These are phyloP conservation scores for Lycium ferocissimum DNA, from an alignment of 257 asterid genomes.

Conservation along the genomic window DNA sequence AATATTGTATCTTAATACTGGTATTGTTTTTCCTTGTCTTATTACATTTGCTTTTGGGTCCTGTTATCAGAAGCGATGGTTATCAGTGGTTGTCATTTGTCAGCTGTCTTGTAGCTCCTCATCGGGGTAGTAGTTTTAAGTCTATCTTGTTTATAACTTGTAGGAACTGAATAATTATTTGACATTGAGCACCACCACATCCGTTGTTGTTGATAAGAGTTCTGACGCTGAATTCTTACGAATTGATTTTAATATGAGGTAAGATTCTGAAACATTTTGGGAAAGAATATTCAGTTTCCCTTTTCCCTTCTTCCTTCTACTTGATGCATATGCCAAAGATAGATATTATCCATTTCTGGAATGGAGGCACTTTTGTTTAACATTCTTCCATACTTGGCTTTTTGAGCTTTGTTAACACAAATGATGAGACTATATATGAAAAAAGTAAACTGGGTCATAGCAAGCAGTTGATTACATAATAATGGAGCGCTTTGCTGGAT, in stretches of 20 bases:
- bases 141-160: conserved; percentile 40
- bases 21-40: not conserved
- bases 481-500: not conserved
- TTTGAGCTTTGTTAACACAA: not conserved
- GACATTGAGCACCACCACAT: conserved; percentile 71
- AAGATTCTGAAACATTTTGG: conserved; percentile 26
- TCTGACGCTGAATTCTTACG: conserved; percentile 86
- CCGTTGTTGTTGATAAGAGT: conserved; percentile 87
- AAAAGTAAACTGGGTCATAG: not conserved
- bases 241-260: conserved; percentile 92
- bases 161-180: conserved; percentile 84
- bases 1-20: not conserved
- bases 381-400: not conserved
- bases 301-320: conserved; percentile 7
- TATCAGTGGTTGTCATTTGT: not conserved
- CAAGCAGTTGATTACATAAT: conserved; percentile 11
- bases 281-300: not conserved
- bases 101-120: not conserved
- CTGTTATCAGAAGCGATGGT: not conserved
- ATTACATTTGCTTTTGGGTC: not conserved
- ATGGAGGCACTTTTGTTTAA: not conserved
- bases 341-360: not conserved
- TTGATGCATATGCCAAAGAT: not conserved
- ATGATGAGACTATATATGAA: not conserved
- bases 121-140: not conserved